Base-by-base conservation (phyloP, 257 asterid genomes). In the Scutellaria galericulata region DNA sequence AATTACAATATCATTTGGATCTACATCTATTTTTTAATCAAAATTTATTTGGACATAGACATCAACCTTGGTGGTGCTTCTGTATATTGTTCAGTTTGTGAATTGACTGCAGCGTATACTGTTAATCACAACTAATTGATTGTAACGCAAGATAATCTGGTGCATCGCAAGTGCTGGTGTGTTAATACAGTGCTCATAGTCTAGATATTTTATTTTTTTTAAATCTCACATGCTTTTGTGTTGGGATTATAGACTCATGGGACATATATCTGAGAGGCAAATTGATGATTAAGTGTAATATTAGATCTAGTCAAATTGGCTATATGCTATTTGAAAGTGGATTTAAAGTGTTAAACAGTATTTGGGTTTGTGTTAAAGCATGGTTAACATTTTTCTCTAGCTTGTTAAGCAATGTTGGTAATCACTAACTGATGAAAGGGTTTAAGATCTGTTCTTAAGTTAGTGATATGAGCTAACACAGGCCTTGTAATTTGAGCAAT, bases 391-490 rank as follows among this genome's bases (percentile, higher is more conserved):
- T 50, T 31, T 46, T 63, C 5, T 66, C 35, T 47, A 55, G 68
- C 39, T 13, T 13, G 77, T 72, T 74, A 42, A 55, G 48, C 53
- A 47, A 46, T 9, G 13, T 61, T 48, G 35, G 64, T 15, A 40
- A 69, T 51, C 63, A 7, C 6, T 41, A 3, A 18, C 50, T 20
- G 5, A 11, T 54, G 12, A 41, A 54, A 69, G 65, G 41, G 44
- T 53, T 62, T 51, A 50, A 54, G 50, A 13, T 7, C n/a, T 70
- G 39, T n/a, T 20, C 40, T 37, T 65, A 48, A 61, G 63, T 50
- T 48, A 15, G 40, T 71, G 31, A 20, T 50, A 20, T 24, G 42
- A 20, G 31, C 63, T 37, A 11, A 31, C 20, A 8, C 11, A 27
- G 37, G 37, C 22, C 48, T 72, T 51, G 52, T 9, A 18, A 50